phyloP scores from a whole-genome alignment of 768 basidiomycete species.

The Cystobasidium onofrii region DNA sequence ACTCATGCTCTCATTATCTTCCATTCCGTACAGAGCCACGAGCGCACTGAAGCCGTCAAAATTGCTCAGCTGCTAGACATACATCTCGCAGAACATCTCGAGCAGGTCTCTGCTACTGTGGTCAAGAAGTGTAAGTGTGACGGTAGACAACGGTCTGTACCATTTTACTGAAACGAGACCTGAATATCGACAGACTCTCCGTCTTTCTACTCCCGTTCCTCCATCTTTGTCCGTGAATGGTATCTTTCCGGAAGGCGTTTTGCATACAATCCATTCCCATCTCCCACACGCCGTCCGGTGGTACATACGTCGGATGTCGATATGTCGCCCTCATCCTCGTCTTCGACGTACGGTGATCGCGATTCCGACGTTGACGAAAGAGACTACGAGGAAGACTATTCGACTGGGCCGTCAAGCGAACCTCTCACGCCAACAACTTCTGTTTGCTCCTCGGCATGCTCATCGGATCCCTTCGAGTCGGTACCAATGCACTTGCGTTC shows the following conservation, averaged over 20 bases:
- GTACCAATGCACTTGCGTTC: not conserved
- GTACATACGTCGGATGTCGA: slow-evolving; percentile 15
- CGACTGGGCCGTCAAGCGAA: not conserved
- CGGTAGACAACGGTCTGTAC: no score
- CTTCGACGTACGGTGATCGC: not conserved
- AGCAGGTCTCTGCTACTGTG: slow-evolving; percentile 87
- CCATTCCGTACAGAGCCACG: slow-evolving; percentile 52
- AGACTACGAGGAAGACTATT: slow-evolving; percentile 20
- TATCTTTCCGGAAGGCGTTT: slow-evolving; percentile 74
- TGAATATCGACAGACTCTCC: slow-evolving; percentile 56
- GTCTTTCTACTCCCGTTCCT: slow-evolving; percentile 90
- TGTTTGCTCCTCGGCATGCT: not conserved
- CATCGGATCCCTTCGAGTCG: slow-evolving; percentile 23
- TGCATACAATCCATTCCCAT: not conserved
- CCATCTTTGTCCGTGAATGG: slow-evolving; percentile 83
- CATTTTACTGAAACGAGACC: no score
- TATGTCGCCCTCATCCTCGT: slow-evolving; percentile 21
- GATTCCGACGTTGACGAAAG: slow-evolving; percentile 26
- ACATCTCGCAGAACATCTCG: slow-evolving; percentile 73
- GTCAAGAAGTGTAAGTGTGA: slow-evolving; percentile 69
- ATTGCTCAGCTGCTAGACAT: slow-evolving; percentile 78
- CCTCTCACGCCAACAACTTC: slow-evolving; percentile 24
- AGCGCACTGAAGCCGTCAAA: slow-evolving; percentile 71
- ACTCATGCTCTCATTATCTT: not conserved
- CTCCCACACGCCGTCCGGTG: not conserved